Conservation (phyloP, 805 yeast species). For the Yarrowia bubula region DNA sequence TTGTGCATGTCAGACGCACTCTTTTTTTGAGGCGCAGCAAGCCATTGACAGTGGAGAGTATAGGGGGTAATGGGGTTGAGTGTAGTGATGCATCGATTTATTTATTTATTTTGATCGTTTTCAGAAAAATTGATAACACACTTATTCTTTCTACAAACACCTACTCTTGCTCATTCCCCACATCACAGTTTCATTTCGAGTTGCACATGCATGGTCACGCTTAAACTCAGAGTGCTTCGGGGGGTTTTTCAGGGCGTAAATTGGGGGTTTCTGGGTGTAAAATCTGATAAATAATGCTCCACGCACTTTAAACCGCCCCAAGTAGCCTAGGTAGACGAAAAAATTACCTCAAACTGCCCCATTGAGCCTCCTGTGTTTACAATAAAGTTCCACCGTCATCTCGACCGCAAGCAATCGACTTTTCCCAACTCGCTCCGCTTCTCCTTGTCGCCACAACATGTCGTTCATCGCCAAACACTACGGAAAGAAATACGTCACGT, state of each 20-base stretch:
- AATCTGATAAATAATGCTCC: neutral
- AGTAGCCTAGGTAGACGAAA: no score
- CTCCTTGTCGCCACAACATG: neutral
- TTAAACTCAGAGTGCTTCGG: neutral
- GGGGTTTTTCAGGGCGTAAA: neutral
- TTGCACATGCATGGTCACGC: neutral
- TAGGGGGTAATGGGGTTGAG: no score
- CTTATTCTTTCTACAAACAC: neutral
- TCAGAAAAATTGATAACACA: neutral
- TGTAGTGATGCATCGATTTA: no score
- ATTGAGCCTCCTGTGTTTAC: neutral
- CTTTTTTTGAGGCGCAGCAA: neutral
- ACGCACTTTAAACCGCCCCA: neutral
- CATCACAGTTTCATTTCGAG: neutral
- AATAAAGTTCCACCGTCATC: neutral
- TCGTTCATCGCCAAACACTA: conserved; percentile 24
- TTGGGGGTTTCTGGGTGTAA: neutral
- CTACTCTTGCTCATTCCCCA: neutral
- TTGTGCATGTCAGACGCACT: neutral
- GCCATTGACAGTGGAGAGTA: no score
- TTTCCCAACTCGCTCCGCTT: neutral
- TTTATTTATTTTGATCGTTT: neutral
- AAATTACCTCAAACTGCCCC: neutral
- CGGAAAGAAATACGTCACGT: conserved; percentile 22
- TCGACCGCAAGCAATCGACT: neutral